Percentiles rank a stretch among this genome's conserved stretches.
Conservation (phyloP, 1,284 basidiomycete genomes). For the Meripilus lineatus region DNA sequence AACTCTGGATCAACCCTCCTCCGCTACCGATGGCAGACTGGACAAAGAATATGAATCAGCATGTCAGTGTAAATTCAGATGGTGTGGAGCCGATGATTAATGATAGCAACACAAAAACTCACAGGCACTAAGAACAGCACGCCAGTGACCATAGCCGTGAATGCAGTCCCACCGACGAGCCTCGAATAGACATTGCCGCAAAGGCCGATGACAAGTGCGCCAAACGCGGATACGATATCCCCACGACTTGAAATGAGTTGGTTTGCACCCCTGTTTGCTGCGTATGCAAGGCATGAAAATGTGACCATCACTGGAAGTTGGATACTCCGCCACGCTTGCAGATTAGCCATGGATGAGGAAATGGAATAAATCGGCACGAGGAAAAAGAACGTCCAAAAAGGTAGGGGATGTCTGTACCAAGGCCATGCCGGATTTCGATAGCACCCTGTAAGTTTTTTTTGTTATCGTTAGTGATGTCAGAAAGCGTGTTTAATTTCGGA, state of each 20-base stretch:
- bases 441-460: constrained; percentile 46
- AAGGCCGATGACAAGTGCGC: constrained; percentile 78
- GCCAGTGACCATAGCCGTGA: constrained; percentile 87
- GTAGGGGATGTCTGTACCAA: constrained; percentile 73
- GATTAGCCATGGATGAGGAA: constrained; percentile 73
- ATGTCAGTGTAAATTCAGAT: too few species aligned
- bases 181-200: constrained; percentile 81
- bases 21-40: constrained; percentile 84
- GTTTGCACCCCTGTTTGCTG: constrained; percentile 50
- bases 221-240: constrained; percentile 65
- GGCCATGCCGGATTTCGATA: constrained; percentile 66
- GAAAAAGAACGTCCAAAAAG: constrained; percentile 72
- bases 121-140: constrained; percentile 83
- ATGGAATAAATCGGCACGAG: constrained; percentile 79
- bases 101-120: constrained; percentile 22
- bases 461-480: not conserved
- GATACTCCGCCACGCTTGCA: constrained; percentile 64
- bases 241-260: constrained; percentile 37
- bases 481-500: too few species aligned
- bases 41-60: not conserved
- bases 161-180: constrained; percentile 73
- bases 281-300: constrained; percentile 74
- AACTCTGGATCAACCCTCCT: constrained; percentile 74
- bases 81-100: not conserved
- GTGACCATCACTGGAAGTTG: constrained; percentile 76